Conservation (phyloP, 495 filamentous ascomycete species). For the Achaetomiella virescens region DNA sequence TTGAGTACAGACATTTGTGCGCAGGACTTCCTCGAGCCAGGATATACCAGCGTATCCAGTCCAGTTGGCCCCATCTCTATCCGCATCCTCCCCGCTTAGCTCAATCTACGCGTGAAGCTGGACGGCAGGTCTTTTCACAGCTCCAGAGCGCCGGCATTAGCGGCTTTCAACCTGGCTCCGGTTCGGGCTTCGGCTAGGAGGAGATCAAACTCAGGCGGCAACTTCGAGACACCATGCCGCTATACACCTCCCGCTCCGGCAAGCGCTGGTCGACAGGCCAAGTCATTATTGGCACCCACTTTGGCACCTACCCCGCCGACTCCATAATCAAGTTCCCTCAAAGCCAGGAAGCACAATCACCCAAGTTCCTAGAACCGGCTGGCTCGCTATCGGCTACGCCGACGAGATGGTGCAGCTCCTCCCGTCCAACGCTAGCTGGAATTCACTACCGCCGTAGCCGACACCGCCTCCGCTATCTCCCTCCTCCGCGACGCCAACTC, state of each 20-base stretch:
- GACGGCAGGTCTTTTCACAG: not conserved
- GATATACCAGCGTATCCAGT: not conserved
- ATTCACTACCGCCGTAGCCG: not conserved
- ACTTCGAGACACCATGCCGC: conserved; percentile 2
- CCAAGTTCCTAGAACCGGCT: not conserved
- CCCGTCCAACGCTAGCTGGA: not conserved
- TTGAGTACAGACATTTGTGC: conserved; percentile 2
- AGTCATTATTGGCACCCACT: not conserved
- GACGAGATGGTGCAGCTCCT: conserved; percentile 1
- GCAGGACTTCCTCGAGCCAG: not conserved
- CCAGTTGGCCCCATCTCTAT: not conserved
- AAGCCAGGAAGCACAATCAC: not conserved
- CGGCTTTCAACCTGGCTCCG: not conserved
- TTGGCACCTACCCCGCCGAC: not conserved
- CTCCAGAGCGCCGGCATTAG: not conserved
- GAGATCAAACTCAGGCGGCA: conserved; percentile 4
- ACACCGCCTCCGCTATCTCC: not conserved
- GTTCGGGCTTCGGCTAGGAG: conserved; percentile 1
- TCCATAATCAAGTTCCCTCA: not conserved
- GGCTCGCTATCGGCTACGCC: not conserved
- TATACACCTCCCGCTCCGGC: not conserved
- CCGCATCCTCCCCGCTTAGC: not conserved
- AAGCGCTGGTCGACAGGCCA: not conserved
- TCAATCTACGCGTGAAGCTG: not conserved
- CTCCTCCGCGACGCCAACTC: not conserved